These are phyloP conservation scores for Lachancea sp. DNA, from an alignment of 805 yeast species.

Conservation along the genomic window DNA sequence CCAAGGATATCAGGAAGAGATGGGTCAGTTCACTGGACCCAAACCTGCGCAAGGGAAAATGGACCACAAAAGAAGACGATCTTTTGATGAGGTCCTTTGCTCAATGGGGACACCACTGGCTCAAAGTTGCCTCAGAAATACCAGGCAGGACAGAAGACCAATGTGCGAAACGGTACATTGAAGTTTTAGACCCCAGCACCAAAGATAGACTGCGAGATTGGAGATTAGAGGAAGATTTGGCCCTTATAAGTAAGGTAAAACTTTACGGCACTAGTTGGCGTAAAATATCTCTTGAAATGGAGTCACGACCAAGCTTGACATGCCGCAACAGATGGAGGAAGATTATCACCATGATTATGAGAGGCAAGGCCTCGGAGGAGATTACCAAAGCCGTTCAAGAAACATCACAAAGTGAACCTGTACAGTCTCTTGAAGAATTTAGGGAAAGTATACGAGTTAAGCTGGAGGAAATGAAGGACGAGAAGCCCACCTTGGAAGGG, in stretches of 20 bases:
- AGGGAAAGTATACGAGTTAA: conserved; percentile 6
- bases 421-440: conserved; percentile 8
- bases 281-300: conserved; percentile 61
- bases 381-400: conserved; percentile 48
- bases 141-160: conserved; percentile 90
- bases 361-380: conserved; percentile 52
- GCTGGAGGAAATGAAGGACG: conserved; percentile 8
- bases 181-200: conserved; percentile 77
- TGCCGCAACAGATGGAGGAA: conserved; percentile 93
- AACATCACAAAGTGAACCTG: conserved; percentile 2
- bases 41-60: conserved; percentile 69
- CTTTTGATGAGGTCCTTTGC: conserved; percentile 55
- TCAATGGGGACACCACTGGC: conserved; percentile 78
- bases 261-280: conserved; percentile 85
- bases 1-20: conserved; percentile 79
- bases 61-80: conserved; percentile 80
- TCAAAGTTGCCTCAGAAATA: conserved; percentile 67
- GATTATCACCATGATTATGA: conserved; percentile 65
- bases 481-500: neutral
- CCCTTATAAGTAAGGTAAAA: conserved; percentile 60
- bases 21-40: conserved; percentile 89
- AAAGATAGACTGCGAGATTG: conserved; percentile 73
- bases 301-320: conserved; percentile 78
- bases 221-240: conserved; percentile 70
- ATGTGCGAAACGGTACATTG: conserved; percentile 86